These are phyloP conservation scores for Pyrenophora graminea DNA, from an alignment of 2,329 filamentous ascomycete genomes.

Conservation along the genomic window DNA sequence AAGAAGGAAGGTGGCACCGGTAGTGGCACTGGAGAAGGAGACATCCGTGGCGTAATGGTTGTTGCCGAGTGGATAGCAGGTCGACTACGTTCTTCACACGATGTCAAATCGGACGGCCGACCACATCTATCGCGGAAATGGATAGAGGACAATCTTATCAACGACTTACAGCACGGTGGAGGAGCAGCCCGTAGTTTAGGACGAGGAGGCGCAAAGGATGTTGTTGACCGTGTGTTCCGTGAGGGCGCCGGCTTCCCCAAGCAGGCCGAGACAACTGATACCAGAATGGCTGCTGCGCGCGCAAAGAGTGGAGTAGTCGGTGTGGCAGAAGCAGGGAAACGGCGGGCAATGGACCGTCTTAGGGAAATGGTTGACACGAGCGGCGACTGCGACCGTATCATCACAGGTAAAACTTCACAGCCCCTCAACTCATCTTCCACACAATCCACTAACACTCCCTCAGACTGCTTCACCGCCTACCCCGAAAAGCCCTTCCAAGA, in stretches of 20 bases:
- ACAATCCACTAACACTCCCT: slow-evolving; percentile 12
- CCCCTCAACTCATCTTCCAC: too few species aligned
- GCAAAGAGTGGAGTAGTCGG: slow-evolving; percentile 56
- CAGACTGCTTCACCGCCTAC: slow-evolving; percentile 82
- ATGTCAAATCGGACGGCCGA: slow-evolving; percentile 42
- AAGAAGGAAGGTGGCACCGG: slow-evolving; percentile 67
- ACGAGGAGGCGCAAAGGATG: slow-evolving; percentile 72
- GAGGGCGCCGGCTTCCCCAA: slow-evolving; percentile 79
- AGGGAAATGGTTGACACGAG: slow-evolving; percentile 77
- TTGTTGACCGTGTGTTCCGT: slow-evolving; percentile 77
- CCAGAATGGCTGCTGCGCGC: slow-evolving; percentile 60
- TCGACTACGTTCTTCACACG: slow-evolving; percentile 59
- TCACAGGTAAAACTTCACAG: slow-evolving; percentile 55
- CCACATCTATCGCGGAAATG: slow-evolving; percentile 70
- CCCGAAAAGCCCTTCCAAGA: slow-evolving; percentile 90
- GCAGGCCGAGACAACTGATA: slow-evolving; percentile 53
- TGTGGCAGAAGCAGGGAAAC: slow-evolving; percentile 74
- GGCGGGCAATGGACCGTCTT: slow-evolving; percentile 71
- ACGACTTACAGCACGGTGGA: slow-evolving; percentile 70
- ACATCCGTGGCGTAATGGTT: slow-evolving; percentile 82
- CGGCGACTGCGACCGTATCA: slow-evolving; percentile 76
- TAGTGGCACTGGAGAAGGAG: slow-evolving; percentile 68
- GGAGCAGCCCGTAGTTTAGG: slow-evolving; percentile 73
- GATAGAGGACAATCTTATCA: slow-evolving; percentile 73
- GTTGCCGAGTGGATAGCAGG: slow-evolving; percentile 85